Evolutionary conservation across 106 monocot genomes (phyloP).

Genomic region (Vanilla planifolia): DNA sequence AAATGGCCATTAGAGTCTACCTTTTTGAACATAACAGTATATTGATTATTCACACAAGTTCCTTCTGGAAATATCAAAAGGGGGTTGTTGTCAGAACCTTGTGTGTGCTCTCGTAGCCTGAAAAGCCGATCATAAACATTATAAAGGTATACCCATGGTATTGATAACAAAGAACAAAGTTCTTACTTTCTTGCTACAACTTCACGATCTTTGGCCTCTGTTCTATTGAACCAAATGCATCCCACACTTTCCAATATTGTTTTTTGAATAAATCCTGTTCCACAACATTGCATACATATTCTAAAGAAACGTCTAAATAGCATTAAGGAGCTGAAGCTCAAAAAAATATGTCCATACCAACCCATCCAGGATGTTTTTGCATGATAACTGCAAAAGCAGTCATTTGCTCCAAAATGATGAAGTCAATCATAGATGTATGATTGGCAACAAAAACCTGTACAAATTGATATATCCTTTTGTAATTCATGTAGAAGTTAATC

Average conservation of each 20-base stretch:
- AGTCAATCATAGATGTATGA: slow-evolving; percentile 98
- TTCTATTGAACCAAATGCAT: slow-evolving; percentile 95
- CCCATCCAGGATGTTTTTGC: slow-evolving; percentile 99
- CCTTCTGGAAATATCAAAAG: slow-evolving; percentile 99
- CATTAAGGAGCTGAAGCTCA: neutral
- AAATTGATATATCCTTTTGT: neutral
- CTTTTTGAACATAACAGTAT: slow-evolving; percentile 99
- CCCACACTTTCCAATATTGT: slow-evolving; percentile 92
- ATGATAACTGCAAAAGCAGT: slow-evolving; percentile 99
- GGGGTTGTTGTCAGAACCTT: slow-evolving; percentile 78
- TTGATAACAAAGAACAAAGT: neutral
- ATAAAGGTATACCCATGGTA: neutral
- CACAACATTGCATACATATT: neutral
- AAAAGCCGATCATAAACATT: slow-evolving; percentile 1
- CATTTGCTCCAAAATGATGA: slow-evolving; percentile 96
- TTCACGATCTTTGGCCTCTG: slow-evolving; percentile 90
- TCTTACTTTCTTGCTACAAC: slow-evolving; percentile 78
- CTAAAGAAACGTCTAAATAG: neutral
- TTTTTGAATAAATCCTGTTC: slow-evolving; percentile 83
- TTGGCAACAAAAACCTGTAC: slow-evolving; percentile 97
- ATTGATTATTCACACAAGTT: slow-evolving; percentile 97
- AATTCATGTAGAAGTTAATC: neutral
- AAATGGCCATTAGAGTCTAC: slow-evolving; percentile 16
- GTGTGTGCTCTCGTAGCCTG: slow-evolving; percentile 78
- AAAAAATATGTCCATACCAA: slow-evolving; percentile 54